Evolutionary conservation across 2,329 filamentous ascomycete species (phyloP), one percentile per base, ranked within the genome.

Genomic region (Fusarium coicis): DNA sequence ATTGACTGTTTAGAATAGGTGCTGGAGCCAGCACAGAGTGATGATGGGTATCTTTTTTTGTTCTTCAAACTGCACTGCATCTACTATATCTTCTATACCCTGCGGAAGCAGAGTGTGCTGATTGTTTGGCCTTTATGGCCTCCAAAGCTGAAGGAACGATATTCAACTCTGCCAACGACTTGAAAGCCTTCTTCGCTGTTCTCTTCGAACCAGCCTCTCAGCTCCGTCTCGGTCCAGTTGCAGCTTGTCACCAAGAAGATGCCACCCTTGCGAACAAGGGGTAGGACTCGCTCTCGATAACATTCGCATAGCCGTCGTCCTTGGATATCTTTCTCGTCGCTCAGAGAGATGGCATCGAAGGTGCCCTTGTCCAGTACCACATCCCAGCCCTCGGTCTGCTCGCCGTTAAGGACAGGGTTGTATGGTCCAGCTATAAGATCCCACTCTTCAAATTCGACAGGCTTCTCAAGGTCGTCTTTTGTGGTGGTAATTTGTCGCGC

Each of bases 321-420:
- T 19, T 81, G 80, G 58, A 83, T 83, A 73, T 86, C 85, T 36
- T 79, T 81, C 73, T 91, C 90, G 63, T 87, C 86, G 59, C 87
- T 89, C n/a, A 98, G 85, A 55, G 91, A 95, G 39, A 99, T 93
- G 16, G 96, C 96, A 85, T 99, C 96, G 81, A 98, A 99, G 2
- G 96, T 99, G 49, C 96, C 96, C 84, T 99, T 99, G 83, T 99
- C 96, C n/a, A 98, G 88, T 1, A 98, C 92, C 1, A 98, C 90
- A 82, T 98, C 95, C 84, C 95, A 98, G 2, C 93, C 93, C 1
- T 81, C 80, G 1, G 76, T 76, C 37, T 81, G 75, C 5, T 65
- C 28, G 15, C 76, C 76, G 23, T 64, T 67, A 30, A 80, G 76
- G 5, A 87, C 84, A 1, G 80, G 76, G 0, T 73, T 67, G 39